Evolutionary conservation across 2,329 filamentous ascomycete species (phyloP).

Genomic region (Aotearoamyces nothofagi): DNA sequence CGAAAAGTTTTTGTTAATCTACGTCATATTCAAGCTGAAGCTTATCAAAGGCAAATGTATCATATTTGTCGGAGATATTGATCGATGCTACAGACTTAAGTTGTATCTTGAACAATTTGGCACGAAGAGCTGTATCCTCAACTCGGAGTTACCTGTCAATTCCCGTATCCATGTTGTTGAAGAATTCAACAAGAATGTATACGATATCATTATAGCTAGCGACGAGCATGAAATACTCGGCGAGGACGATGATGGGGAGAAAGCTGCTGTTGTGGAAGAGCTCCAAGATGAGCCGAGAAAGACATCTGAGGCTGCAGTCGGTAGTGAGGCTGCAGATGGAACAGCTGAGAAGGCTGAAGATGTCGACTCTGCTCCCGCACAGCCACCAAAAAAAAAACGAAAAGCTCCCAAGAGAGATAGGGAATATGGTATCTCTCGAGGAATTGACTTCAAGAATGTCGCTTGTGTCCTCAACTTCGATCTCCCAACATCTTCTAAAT

Average conservation of each 20-base stretch:
- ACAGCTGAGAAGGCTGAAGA: conserved; percentile 7
- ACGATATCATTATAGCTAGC: conserved; percentile 94
- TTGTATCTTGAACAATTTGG: conserved; percentile 95
- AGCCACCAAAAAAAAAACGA: conserved; percentile 45
- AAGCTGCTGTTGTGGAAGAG: conserved; percentile 18
- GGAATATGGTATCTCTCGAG: conserved; percentile 89
- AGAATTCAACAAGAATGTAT: conserved; percentile 92
- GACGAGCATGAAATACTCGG: conserved; percentile 81
- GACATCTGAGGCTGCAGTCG: neutral
- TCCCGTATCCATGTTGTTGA: conserved; percentile 88
- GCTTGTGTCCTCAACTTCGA: conserved; percentile 95
- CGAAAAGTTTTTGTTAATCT: conserved; percentile 86
- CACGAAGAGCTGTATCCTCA: conserved; percentile 82
- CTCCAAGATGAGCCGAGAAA: conserved; percentile 19
- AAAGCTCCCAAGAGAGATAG: conserved; percentile 53
- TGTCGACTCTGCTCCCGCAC: conserved; percentile 18
- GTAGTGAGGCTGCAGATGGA: neutral
- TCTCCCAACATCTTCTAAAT: conserved; percentile 73
- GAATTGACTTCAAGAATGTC: conserved; percentile 94
- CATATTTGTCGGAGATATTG: conserved; percentile 73
- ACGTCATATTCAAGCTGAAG: conserved; percentile 90
- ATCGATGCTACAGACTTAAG: conserved; percentile 82
- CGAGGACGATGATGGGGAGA: conserved; percentile 30
- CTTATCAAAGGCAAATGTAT: conserved; percentile 87
- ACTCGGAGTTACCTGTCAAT: conserved; percentile 88